These are phyloP conservation scores for Pinus tabuliformis DNA, from an alignment of 75 land plant species.

Conservation along the genomic window DNA sequence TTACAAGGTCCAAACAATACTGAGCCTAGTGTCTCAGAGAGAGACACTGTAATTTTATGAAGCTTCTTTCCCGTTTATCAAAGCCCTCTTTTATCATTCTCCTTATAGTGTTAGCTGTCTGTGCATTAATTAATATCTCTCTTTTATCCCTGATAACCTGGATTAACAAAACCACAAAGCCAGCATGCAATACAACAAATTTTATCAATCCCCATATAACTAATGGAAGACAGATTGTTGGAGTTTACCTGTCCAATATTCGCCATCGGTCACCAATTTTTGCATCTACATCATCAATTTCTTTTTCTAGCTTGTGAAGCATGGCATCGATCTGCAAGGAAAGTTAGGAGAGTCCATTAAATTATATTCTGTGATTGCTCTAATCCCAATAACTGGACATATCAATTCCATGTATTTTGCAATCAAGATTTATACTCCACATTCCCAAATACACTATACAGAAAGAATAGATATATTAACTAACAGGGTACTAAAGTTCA, in stretches of 20 bases:
- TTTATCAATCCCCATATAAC: neutral
- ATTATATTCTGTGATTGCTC: neutral
- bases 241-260: slow-evolving; percentile 76
- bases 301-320: slow-evolving; percentile 95
- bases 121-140: too few species aligned
- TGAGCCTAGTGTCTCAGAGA: too few species aligned
- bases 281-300: slow-evolving; percentile 96
- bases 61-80: too few species aligned
- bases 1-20: too few species aligned
- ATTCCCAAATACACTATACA: neutral
- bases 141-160: too few species aligned
- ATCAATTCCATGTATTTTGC: neutral
- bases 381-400: neutral
- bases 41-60: too few species aligned
- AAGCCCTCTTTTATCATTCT: too few species aligned
- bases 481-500: neutral
- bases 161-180: too few species aligned
- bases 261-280: slow-evolving; percentile 87
- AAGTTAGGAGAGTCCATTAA: neutral
- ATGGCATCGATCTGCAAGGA: slow-evolving; percentile 78
- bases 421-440: neutral
- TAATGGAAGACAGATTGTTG: neutral
- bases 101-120: too few species aligned
- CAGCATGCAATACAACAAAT: too few species aligned
- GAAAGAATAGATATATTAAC: neutral